Evolutionary conservation across 2,329 filamentous ascomycete genomes (phyloP).

Genomic region (Eutypa lata): DNA sequence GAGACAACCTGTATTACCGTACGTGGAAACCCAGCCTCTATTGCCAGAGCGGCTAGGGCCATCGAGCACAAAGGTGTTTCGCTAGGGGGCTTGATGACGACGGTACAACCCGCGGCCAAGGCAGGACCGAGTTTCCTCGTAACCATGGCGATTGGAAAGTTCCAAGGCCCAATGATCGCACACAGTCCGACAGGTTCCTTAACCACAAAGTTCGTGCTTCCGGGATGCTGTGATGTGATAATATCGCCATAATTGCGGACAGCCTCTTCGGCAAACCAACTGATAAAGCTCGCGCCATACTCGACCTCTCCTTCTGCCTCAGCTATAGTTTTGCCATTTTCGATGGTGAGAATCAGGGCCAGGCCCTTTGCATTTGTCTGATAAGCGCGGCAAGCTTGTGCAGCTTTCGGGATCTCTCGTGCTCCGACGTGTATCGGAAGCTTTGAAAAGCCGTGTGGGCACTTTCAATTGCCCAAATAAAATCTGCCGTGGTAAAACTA

Average conservation of each 20-base stretch:
- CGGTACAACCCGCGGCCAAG: constrained; percentile 67
- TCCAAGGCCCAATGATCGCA: constrained; percentile 65
- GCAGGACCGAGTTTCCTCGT: constrained; percentile 44
- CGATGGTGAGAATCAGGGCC: too few species aligned
- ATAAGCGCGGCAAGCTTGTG: too few species aligned
- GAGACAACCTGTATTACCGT: constrained; percentile 46
- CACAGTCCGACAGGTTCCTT: constrained; percentile 67
- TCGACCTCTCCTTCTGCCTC: constrained; percentile 57
- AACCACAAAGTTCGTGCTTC: constrained; percentile 60
- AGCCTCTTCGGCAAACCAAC: constrained; percentile 63
- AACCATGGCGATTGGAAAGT: constrained; percentile 57
- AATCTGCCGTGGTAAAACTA: too few species aligned
- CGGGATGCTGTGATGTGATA: constrained; percentile 55
- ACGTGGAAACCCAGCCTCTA: constrained; percentile 64
- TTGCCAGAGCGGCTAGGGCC: constrained; percentile 63
- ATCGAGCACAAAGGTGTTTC: constrained; percentile 67
- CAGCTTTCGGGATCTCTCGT: too few species aligned
- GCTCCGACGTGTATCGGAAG: too few species aligned
- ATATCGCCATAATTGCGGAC: constrained; percentile 56
- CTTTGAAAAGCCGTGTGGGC: too few species aligned
- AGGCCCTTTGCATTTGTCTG: too few species aligned
- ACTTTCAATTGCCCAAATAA: too few species aligned
- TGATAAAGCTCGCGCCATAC: constrained; percentile 58
- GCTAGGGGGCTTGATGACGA: constrained; percentile 67
- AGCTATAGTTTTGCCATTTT: constrained; percentile 65